Percentiles rank a stretch among this genome's conserved stretches.
Evolutionary conservation across 305 asterid genomes (phyloP).

Genomic region (Ilex paraguariensis): DNA sequence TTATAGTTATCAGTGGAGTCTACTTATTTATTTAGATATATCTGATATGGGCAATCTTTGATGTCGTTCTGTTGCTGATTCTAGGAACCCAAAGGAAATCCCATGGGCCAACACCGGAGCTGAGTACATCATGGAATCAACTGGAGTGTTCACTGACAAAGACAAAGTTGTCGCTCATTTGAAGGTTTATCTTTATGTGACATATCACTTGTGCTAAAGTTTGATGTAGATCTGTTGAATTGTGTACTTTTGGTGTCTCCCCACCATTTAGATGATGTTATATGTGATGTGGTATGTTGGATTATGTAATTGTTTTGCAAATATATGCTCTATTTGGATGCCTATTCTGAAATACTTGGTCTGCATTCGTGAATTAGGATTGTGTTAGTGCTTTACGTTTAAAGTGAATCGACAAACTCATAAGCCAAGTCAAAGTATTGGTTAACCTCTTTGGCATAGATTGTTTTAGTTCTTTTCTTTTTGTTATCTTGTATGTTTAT

Average conservation of each 20-base stretch:
- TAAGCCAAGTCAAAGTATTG: too few relatives aligned
- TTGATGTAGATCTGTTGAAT: neutral
- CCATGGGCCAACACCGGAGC: constrained; percentile 84
- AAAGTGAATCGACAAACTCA: too few relatives aligned
- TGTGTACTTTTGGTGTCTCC: too few relatives aligned
- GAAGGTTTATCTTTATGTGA: constrained; percentile 68
- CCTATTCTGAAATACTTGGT: neutral
- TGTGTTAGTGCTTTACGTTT: too few relatives aligned
- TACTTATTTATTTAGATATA: too few relatives aligned
- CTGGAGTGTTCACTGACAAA: constrained; percentile 93
- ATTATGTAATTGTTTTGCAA: neutral
- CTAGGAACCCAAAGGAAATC: too few relatives aligned
- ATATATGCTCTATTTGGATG: neutral
- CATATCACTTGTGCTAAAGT: neutral
- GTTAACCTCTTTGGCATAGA: too few relatives aligned
- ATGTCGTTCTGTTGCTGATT: too few relatives aligned
- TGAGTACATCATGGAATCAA: constrained; percentile 79
- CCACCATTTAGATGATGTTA: neutral
- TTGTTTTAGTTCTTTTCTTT: too few relatives aligned
- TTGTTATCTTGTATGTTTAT: neutral
- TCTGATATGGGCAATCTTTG: too few relatives aligned
- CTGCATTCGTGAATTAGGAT: neutral
- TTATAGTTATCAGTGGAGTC: too few relatives aligned
- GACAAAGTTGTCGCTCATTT: constrained; percentile 90
- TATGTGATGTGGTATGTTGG: neutral